Percentiles rank a stretch among this genome's conserved stretches.
Conservation (phyloP, 2,329 filamentous ascomycete species). For the Colletotrichum eleusines region DNA sequence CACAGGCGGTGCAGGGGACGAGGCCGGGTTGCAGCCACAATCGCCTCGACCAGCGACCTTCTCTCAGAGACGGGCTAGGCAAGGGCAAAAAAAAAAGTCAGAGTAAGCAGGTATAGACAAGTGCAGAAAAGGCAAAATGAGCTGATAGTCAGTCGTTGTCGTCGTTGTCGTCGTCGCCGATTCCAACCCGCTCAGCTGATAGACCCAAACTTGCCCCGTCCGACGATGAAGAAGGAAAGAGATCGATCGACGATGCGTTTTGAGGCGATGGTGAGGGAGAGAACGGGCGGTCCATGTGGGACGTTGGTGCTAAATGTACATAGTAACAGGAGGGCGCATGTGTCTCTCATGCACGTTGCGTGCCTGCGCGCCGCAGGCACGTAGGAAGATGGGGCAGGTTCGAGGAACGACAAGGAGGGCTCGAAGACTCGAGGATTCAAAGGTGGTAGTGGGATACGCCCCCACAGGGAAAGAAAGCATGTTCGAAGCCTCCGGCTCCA, state of each 20-base stretch:
- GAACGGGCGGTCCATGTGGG: slow-evolving; percentile 16
- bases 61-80: neutral
- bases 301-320: neutral
- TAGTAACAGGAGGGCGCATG: slow-evolving; percentile 27
- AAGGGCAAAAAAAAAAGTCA: no score
- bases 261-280: slow-evolving; percentile 23
- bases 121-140: slow-evolving; percentile 29
- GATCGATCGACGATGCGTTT: neutral
- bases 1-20: slow-evolving; percentile 23
- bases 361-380: slow-evolving; percentile 7
- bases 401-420: neutral
- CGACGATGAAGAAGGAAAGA: no score
- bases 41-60: no score
- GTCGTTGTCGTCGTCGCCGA: slow-evolving; percentile 5
- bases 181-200: slow-evolving; percentile 13
- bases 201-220: no score
- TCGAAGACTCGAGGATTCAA: neutral
- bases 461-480: slow-evolving; percentile 27
- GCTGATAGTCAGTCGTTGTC: slow-evolving; percentile 13
- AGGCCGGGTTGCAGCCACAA: slow-evolving; percentile 10
- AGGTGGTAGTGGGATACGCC: neutral
- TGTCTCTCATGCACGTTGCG: slow-evolving; percentile 24
- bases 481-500: neutral
- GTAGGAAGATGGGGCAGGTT: neutral
- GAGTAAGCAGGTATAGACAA: no score